phyloP scores from a whole-genome alignment of 371 early-diverging fungal genomes.

The Dichotomocladium elegans region DNA sequence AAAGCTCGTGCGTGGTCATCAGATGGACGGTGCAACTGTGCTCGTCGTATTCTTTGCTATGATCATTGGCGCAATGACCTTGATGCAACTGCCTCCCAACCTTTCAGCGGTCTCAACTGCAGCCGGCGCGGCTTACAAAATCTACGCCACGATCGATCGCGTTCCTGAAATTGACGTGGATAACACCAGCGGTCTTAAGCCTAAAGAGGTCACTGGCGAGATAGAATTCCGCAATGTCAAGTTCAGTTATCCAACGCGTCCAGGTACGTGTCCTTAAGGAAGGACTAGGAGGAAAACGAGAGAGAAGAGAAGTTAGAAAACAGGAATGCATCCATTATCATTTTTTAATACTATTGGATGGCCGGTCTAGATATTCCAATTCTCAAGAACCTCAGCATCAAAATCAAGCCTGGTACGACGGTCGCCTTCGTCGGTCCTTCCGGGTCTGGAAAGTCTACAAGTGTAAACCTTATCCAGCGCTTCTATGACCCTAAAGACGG shows the following conservation, averaged over 20 bases:
- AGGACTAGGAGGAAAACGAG: not conserved
- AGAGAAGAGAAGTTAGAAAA: too few species aligned
- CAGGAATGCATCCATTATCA: not conserved
- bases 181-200: slow-evolving; percentile 53
- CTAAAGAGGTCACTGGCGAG: slow-evolving; percentile 46
- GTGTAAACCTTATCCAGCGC: slow-evolving; percentile 79
- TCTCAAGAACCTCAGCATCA: slow-evolving; percentile 54
- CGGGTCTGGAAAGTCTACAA: slow-evolving; percentile 88
- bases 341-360: not conserved
- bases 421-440: slow-evolving; percentile 76
- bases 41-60: slow-evolving; percentile 66
- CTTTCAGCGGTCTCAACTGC: slow-evolving; percentile 58
- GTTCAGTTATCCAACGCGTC: slow-evolving; percentile 73
- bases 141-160: slow-evolving; percentile 79
- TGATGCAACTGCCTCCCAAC: slow-evolving; percentile 52
- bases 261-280: slow-evolving; percentile 39
- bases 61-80: slow-evolving; percentile 50
- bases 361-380: slow-evolving; percentile 53
- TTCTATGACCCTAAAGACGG: slow-evolving; percentile 78
- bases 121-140: slow-evolving; percentile 59
- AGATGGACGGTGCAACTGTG: slow-evolving; percentile 47
- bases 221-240: slow-evolving; percentile 69
- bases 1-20: slow-evolving; percentile 42
- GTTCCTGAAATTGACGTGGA: slow-evolving; percentile 61
- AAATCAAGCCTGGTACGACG: slow-evolving; percentile 65